These are phyloP conservation scores for Pseudogymnoascus sp. DNA, from an alignment of 2,329 filamentous ascomycete species.

Conservation along the genomic window DNA sequence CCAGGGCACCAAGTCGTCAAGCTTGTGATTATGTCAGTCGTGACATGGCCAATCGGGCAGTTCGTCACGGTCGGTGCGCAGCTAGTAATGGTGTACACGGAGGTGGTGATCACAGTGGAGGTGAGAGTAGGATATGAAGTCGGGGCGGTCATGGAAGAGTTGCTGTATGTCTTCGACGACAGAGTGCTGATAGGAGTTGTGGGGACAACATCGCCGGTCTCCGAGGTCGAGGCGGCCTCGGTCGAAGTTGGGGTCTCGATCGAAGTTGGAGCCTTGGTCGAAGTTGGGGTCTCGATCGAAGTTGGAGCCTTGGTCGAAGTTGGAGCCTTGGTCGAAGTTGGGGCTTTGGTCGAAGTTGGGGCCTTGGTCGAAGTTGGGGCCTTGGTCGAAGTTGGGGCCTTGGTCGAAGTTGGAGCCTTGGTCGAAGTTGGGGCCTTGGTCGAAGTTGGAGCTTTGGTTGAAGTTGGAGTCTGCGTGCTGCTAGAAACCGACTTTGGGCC, in stretches of 20 bases:
- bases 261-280: background rate
- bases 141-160: background rate
- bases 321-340: background rate
- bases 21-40: conserved; percentile 35
- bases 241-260: background rate
- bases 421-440: background rate
- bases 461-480: background rate
- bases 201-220: background rate
- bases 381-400: background rate
- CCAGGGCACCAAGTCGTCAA: conserved; percentile 41
- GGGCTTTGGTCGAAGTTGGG: background rate
- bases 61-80: conserved; percentile 40
- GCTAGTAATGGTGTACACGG: conserved; percentile 43
- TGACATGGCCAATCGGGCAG: conserved; percentile 41
- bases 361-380: background rate
- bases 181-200: background rate
- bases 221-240: background rate
- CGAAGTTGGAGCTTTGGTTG: background rate
- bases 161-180: background rate
- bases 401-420: background rate
- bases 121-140: conserved; percentile 11
- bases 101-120: conserved; percentile 45
- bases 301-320: background rate
- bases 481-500: background rate
- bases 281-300: background rate